phyloP scores from a whole-genome alignment of 139 green algal species.

The Coccomyxa sp. region DNA sequence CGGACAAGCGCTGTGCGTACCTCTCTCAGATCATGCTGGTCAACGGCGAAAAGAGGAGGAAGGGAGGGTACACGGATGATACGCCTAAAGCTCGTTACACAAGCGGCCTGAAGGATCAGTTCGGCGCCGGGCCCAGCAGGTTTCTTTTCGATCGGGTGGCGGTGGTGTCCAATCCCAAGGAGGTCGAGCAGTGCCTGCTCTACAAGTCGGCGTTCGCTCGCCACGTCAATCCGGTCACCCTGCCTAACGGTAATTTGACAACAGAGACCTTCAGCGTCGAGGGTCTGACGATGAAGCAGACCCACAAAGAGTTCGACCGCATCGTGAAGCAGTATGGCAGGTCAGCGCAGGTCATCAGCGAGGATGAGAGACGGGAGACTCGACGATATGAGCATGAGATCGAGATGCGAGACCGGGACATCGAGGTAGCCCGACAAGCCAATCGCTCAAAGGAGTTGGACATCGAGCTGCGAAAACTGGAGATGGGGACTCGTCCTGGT shows the following conservation, averaged over 20 bases:
- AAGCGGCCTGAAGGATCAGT: neutral
- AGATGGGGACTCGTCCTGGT: neutral
- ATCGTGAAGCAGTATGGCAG: neutral
- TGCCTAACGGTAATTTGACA: slow-evolving; percentile 1
- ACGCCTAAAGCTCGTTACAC: neutral
- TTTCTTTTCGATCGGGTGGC: neutral
- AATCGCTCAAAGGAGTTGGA: neutral
- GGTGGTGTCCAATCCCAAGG: neutral
- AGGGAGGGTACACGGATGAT: neutral
- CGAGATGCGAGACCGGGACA: neutral
- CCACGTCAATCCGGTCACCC: neutral
- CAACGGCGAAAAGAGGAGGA: neutral
- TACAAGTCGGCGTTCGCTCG: neutral
- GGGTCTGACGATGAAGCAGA: neutral
- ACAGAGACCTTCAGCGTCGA: neutral
- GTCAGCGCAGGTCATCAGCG: neutral
- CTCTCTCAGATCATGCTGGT: neutral
- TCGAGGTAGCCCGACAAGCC: neutral
- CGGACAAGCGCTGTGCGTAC: neutral
- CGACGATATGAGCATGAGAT: slow-evolving; percentile 1
- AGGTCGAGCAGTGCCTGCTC: neutral
- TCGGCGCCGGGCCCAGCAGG: neutral
- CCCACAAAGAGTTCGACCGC: neutral
- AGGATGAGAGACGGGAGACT: neutral
- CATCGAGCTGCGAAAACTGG: neutral